These are phyloP conservation scores for Aristolochia fimbriata DNA, from an alignment of 164 flowering plant species.

Conservation along the genomic window DNA sequence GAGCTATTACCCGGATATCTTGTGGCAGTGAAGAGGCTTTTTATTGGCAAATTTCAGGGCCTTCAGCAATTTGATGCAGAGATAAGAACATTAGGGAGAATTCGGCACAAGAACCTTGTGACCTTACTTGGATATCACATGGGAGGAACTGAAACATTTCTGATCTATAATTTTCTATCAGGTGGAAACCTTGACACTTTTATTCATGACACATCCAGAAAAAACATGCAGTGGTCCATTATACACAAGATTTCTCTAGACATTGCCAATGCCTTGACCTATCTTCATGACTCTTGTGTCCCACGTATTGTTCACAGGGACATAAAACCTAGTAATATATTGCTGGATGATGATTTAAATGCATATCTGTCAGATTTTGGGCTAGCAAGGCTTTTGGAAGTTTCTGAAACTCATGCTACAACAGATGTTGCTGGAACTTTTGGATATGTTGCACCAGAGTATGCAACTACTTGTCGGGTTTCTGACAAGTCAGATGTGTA, in stretches of 20 bases:
- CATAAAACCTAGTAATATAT: constrained; percentile 74
- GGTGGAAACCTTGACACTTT: constrained; percentile 77
- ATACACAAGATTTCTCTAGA: constrained; percentile 56
- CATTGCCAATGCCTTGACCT: constrained; percentile 60
- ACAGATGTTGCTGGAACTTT: constrained; percentile 86
- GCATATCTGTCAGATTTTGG: constrained; percentile 77
- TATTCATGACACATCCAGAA: constrained; percentile 44
- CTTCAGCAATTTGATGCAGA: constrained; percentile 70
- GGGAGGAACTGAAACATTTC: constrained; percentile 59
- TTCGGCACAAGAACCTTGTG: constrained; percentile 64
- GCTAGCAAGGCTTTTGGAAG: constrained; percentile 64
- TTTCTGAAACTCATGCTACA: constrained; percentile 71
- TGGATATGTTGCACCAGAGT: constrained; percentile 79
- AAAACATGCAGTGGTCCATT: constrained; percentile 33
- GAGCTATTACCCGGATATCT: constrained; percentile 50
- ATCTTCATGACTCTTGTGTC: constrained; percentile 55
- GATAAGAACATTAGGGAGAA: constrained; percentile 63
- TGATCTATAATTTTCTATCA: constrained; percentile 61
- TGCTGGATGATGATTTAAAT: constrained; percentile 58
- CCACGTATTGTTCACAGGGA: constrained; percentile 73
- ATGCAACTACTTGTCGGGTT: constrained; percentile 75
- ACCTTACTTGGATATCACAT: constrained; percentile 61
- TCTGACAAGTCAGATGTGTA: constrained; percentile 77
- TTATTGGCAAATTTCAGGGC: constrained; percentile 64
- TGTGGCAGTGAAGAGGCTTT: constrained; percentile 71